Percentiles rank a stretch among this genome's conserved stretches.
These are phyloP conservation scores for Cylindrotheca fusiformis DNA, from an alignment of 108 stramenopile genomes.

Conservation along the genomic window DNA sequence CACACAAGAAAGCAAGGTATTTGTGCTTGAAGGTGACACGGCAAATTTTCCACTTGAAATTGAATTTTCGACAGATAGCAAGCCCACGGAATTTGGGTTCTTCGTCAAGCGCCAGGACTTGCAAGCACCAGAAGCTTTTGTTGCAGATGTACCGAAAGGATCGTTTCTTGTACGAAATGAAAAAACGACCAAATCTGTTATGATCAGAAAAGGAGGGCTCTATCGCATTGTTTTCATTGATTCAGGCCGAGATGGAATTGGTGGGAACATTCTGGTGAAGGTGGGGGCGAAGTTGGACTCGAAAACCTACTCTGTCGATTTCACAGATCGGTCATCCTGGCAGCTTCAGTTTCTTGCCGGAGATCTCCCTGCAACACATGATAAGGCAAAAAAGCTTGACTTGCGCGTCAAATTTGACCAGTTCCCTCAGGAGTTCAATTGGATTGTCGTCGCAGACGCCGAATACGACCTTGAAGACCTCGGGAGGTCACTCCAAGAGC, in stretches of 20 bases:
- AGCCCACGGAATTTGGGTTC: constrained; percentile 22
- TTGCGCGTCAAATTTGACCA: constrained; percentile 14
- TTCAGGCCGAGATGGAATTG: constrained; percentile 15
- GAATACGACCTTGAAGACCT: background rate
- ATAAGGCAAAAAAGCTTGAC: background rate
- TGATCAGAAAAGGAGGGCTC: constrained; percentile 14
- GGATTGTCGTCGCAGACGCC: constrained; percentile 16
- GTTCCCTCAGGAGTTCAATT: constrained; percentile 22
- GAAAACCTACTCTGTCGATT: constrained; percentile 3
- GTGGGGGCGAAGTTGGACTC: background rate
- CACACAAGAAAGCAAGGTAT: background rate
- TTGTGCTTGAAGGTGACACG: constrained; percentile 20
- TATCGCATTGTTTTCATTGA: constrained; percentile 24
- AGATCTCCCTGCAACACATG: background rate
- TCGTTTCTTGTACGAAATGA: background rate
- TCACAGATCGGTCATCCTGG: background rate
- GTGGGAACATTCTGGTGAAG: constrained; percentile 13
- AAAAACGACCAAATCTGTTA: constrained; percentile 3
- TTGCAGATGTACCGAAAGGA: constrained; percentile 15
- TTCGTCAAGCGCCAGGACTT: constrained; percentile 18
- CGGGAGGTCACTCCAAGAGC: background rate
- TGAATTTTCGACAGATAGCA: constrained; percentile 7
- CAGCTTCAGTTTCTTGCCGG: constrained; percentile 18
- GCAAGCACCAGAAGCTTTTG: constrained; percentile 9
- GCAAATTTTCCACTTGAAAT: constrained; percentile 13